phyloP scores from a whole-genome alignment of 768 basidiomycete species.

The Macrocybe gigantea region DNA sequence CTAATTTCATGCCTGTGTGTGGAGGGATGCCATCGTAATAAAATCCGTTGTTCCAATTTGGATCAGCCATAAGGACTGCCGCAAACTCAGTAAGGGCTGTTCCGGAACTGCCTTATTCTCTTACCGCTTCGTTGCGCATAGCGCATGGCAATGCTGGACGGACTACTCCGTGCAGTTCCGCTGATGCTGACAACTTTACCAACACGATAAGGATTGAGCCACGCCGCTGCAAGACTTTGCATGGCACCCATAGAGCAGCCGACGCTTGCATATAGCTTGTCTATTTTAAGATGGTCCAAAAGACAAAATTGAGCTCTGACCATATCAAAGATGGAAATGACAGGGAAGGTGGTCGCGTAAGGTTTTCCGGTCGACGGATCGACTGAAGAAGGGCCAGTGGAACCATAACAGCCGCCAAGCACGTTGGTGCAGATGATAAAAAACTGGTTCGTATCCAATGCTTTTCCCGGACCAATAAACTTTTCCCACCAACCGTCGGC shows the following conservation, averaged over 20 bases:
- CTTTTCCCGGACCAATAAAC: slow-evolving; percentile 93
- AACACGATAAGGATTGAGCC: slow-evolving; percentile 85
- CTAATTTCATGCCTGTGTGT: slow-evolving; percentile 97
- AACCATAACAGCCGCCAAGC: slow-evolving; percentile 95
- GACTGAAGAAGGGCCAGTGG: slow-evolving; percentile 87
- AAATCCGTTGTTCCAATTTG: slow-evolving; percentile 98
- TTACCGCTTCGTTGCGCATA: slow-evolving; percentile 93
- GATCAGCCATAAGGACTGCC: slow-evolving; percentile 98
- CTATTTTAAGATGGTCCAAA: slow-evolving; percentile 77
- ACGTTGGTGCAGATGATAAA: slow-evolving; percentile 96
- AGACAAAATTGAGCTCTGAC: slow-evolving; percentile 87
- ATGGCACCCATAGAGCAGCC: slow-evolving; percentile 97
- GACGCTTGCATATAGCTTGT: slow-evolving; percentile 87
- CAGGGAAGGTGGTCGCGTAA: slow-evolving; percentile 89
- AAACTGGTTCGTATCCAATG: slow-evolving; percentile 88
- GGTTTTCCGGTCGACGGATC: slow-evolving; percentile 62
- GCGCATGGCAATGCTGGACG: slow-evolving; percentile 91
- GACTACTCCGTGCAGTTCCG: slow-evolving; percentile 88
- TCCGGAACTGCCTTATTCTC: slow-evolving; percentile 18
- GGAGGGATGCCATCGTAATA: slow-evolving; percentile 96
- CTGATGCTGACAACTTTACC: slow-evolving; percentile 91
- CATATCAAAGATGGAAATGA: slow-evolving; percentile 96
- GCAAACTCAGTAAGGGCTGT: neutral
- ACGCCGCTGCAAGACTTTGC: slow-evolving; percentile 95
- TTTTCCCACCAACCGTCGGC: slow-evolving; percentile 97